Percentiles rank a stretch among this genome's conserved stretches.
Conservation (phyloP, 129 eudicot genomes). For the Artemisia tridentata region DNA sequence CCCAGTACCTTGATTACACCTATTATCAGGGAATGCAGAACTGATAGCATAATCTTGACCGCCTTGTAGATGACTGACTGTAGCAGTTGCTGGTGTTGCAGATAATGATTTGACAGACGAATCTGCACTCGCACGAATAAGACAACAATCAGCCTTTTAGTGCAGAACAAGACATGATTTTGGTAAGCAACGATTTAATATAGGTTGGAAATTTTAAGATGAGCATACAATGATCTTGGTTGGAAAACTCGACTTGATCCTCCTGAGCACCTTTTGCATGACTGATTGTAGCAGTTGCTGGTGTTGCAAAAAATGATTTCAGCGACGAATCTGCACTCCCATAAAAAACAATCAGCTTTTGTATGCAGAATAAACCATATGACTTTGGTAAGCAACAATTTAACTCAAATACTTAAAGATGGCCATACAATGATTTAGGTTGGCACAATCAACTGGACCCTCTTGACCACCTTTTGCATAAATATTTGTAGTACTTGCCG, state of each 20-base stretch:
- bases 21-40: background rate
- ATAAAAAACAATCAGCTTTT: background rate
- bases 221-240: background rate
- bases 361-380: no score
- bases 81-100: slow-evolving; percentile 5
- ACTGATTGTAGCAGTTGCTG: background rate
- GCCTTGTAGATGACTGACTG: slow-evolving; percentile 7
- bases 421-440: no score
- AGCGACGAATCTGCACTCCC: background rate
- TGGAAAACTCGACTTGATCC: slow-evolving; percentile 4
- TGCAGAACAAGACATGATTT: no score
- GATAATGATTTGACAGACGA: slow-evolving; percentile 8
- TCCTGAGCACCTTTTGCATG: background rate
- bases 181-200: no score
- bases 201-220: background rate
- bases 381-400: no score
- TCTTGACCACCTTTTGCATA: no score
- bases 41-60: background rate
- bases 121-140: slow-evolving; percentile 8
- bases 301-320: slow-evolving; percentile 6
- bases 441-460: no score
- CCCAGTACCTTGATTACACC: slow-evolving; percentile 7
- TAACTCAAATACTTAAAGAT: no score
- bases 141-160: background rate
- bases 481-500: no score